Base-by-base conservation (phyloP, 768 basidiomycete genomes). In the Rubroboletus satanas region DNA sequence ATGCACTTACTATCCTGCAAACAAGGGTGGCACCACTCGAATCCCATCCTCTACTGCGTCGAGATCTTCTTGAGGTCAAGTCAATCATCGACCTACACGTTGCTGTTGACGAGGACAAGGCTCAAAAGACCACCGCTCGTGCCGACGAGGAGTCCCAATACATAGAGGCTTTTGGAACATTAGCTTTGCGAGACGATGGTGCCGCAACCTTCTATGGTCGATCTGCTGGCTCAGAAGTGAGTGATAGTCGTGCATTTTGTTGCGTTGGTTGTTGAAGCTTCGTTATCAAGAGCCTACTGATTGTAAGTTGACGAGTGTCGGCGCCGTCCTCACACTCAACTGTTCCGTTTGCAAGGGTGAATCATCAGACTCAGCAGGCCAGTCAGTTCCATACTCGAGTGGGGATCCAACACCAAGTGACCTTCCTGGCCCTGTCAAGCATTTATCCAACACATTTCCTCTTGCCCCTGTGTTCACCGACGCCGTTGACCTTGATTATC, bases 151-250 rank as follows among this genome's bases (percentile, higher is more conserved):
- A 76, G 2, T 76, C 76, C 6, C 76, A 79, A n/a, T 78, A 79
- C 46, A 82, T 87, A 37, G 85, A 88, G 61, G 76, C 83, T 12
- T 87, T 88, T 64, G 85, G 85, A 9, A 87, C 85, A 0, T 62
- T 88, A 17, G 86, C 86, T 0, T 79, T 88, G 55, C 75, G 82
- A 29, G 83, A 87, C 41, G 85, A 86, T 59, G 86, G 86, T 18
- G 84, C 81, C 5, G 78, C 83, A 4, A 87, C 84, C 4, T 88
- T 88, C 59, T 87, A 84, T 62, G 85, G 85, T 18, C 76, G 83
- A n/a, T 84, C 84, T 45, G 85, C 85, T 31, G 85, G 85, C 8
- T 80, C 81, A 47, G 88, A 90, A 76, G 87, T 87, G 54, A 45
- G 83, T 72, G 52, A 42, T 26, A 6, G 63, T 33, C 39, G 59